Evolutionary conservation across 495 filamentous ascomycete genomes (phyloP).

Genomic region (Parathielavia hyrcaniae): DNA sequence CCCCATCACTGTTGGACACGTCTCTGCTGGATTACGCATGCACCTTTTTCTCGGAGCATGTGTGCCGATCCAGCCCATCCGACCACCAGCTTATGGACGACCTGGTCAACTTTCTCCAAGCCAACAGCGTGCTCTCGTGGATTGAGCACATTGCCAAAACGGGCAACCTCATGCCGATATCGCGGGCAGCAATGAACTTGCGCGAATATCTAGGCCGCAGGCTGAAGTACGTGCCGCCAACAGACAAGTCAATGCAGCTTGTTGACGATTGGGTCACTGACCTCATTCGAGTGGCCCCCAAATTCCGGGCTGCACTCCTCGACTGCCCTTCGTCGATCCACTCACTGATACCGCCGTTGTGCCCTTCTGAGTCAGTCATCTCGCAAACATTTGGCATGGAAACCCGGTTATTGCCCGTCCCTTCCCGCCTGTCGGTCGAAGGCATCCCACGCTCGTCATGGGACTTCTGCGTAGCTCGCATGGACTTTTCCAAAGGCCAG

Average conservation of each 20-base stretch:
- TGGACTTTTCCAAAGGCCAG: conserved; percentile 25
- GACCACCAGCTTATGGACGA: conserved; percentile 18
- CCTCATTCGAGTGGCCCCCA: conserved; percentile 31
- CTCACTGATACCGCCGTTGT: conserved; percentile 31
- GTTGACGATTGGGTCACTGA: conserved; percentile 31
- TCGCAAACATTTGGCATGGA: conserved; percentile 18
- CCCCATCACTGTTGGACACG: conserved; percentile 2
- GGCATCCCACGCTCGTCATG: conserved; percentile 21
- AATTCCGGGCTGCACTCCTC: conserved; percentile 29
- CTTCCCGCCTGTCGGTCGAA: conserved; percentile 8
- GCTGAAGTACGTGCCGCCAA: conserved; percentile 23
- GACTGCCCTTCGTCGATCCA: conserved; percentile 34
- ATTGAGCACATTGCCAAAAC: conserved; percentile 28
- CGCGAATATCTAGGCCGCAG: conserved; percentile 26
- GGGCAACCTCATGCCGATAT: conserved; percentile 19
- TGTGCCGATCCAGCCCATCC: conserved; percentile 18
- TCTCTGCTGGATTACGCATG: conserved; percentile 28
- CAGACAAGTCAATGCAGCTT: conserved; percentile 18
- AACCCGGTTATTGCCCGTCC: background rate
- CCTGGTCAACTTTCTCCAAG: conserved; percentile 22
- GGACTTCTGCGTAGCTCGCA: conserved; percentile 30
- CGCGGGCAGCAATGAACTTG: conserved; percentile 26
- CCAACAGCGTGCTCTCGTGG: conserved; percentile 27
- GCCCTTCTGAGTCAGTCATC: conserved; percentile 29
- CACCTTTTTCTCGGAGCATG: conserved; percentile 29